These are phyloP conservation scores for Licmophora abbreviata DNA, from an alignment of 108 stramenopile genomes.

Conservation along the genomic window DNA sequence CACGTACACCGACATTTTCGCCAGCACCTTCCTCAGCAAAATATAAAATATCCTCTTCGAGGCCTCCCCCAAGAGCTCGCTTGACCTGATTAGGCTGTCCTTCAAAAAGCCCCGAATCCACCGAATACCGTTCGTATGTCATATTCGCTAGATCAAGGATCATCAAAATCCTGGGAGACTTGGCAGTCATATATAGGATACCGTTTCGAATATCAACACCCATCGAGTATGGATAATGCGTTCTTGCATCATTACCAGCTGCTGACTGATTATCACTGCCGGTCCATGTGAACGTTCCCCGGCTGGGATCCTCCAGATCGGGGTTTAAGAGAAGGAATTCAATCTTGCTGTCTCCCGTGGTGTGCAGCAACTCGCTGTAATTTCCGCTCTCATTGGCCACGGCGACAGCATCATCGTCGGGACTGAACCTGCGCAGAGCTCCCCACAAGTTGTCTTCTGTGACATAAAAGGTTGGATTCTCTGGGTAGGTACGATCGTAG, in stretches of 20 bases:
- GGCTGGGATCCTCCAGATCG: background rate
- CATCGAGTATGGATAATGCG: slow-evolving; percentile 6
- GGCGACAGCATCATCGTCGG: background rate
- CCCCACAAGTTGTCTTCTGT: slow-evolving; percentile 44
- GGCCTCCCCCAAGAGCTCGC: too few species aligned
- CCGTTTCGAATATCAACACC: slow-evolving; percentile 5
- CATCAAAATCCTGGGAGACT: background rate
- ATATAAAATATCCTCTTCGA: too few species aligned
- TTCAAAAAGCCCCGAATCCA: slow-evolving; percentile 23
- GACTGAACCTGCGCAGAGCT: slow-evolving; percentile 25
- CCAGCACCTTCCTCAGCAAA: background rate
- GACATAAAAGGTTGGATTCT: slow-evolving; percentile 29
- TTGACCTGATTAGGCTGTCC: slow-evolving; percentile 14
- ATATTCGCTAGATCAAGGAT: slow-evolving; percentile 12
- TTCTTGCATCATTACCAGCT: background rate
- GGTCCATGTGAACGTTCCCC: slow-evolving; percentile 1
- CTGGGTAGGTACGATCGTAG: slow-evolving; percentile 31
- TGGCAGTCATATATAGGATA: background rate
- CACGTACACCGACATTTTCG: slow-evolving; percentile 25
- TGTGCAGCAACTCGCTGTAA: slow-evolving; percentile 8
- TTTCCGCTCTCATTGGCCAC: background rate
- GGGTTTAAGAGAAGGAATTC: slow-evolving; percentile 5
- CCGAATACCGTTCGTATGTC: slow-evolving; percentile 7
- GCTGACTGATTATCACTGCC: background rate
- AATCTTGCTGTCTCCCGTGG: slow-evolving; percentile 2